phyloP scores from a whole-genome alignment of 345 rosid genomes.

The Ailanthus altissimus region DNA sequence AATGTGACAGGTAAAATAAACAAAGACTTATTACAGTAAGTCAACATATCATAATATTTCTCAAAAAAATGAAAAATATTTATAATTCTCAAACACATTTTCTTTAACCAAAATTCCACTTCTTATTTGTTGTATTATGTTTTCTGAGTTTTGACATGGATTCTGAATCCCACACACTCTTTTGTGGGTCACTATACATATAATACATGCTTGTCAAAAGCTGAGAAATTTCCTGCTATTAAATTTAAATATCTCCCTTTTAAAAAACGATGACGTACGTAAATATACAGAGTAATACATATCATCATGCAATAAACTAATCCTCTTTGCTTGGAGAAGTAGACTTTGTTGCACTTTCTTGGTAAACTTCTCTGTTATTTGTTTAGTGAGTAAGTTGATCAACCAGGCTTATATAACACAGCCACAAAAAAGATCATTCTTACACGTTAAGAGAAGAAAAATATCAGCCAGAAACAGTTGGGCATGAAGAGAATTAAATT shows the following conservation, averaged over 20 bases:
- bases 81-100: background rate
- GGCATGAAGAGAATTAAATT: slow-evolving; percentile 10
- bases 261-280: background rate
- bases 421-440: background rate
- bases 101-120: background rate
- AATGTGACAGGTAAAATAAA: background rate
- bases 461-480: background rate
- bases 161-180: background rate
- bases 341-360: background rate
- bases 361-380: background rate
- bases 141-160: background rate
- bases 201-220: background rate
- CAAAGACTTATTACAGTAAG: background rate
- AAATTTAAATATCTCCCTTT: background rate
- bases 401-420: background rate
- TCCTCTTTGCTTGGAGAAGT: background rate
- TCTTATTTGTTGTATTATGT: background rate
- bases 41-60: background rate
- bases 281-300: background rate
- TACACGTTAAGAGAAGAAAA: background rate
- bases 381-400: background rate
- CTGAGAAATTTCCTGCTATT: slow-evolving; percentile 4
- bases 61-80: background rate
- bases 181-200: background rate
- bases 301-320: background rate